Conservation (phyloP, 805 yeast species). For the Hanseniaspora pseudoguilliermondii region DNA sequence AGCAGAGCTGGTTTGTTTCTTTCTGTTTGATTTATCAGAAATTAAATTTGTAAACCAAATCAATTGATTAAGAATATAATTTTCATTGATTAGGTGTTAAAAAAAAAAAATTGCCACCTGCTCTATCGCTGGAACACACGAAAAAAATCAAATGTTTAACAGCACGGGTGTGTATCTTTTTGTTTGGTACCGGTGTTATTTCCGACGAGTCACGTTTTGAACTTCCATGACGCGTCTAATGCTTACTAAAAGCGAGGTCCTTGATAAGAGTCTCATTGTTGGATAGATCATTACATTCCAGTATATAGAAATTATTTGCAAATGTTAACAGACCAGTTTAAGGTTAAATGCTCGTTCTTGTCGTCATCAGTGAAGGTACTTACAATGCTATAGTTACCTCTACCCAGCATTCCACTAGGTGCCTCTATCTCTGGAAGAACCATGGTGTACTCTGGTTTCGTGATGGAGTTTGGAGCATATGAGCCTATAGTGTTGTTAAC, state of each 20-base stretch:
- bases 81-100: neutral
- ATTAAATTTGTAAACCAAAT: neutral
- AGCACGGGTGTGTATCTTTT: too few relatives aligned
- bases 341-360: conserved; percentile 51
- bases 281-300: too few relatives aligned
- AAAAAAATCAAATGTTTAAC: neutral
- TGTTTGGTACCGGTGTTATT: too few relatives aligned
- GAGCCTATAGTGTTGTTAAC: conserved; percentile 81
- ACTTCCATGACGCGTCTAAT: too few relatives aligned
- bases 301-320: conserved; percentile 35
- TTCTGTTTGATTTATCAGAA: neutral
- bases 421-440: conserved; percentile 64
- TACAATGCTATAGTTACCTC: conserved; percentile 72
- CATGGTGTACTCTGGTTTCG: conserved; percentile 63
- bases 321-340: conserved; percentile 80
- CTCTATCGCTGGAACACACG: neutral
- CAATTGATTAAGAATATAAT: neutral
- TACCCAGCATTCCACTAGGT: conserved; percentile 76
- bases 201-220: too few relatives aligned
- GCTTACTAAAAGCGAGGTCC: too few relatives aligned
- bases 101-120: conserved; percentile 2
- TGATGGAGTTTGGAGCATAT: conserved; percentile 75
- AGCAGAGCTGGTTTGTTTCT: too few relatives aligned
- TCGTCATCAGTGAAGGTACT: conserved; percentile 84
- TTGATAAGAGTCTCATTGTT: too few relatives aligned